Conservation (phyloP, 2,329 filamentous ascomycete genomes). For the Diplodia scrobiculata region DNA sequence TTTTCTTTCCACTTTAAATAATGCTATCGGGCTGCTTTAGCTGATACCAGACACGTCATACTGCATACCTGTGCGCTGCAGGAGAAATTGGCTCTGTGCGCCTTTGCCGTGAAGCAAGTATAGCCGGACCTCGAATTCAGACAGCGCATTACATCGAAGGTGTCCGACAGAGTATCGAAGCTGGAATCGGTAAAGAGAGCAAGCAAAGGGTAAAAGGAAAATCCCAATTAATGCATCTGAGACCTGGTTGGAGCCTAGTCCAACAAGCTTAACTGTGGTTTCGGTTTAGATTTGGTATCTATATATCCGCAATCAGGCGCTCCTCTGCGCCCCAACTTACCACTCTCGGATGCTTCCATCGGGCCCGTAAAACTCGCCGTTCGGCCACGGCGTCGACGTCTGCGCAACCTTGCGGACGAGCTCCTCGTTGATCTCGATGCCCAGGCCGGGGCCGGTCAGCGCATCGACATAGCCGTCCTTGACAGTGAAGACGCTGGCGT, state of each 20-base stretch:
- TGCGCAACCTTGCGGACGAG: slow-evolving; percentile 62
- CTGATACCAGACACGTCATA: too few species aligned
- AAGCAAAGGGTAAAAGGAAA: background rate
- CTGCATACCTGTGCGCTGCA: too few species aligned
- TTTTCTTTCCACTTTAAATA: background rate
- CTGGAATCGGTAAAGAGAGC: too few species aligned
- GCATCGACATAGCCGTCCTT: slow-evolving; percentile 66
- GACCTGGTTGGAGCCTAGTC: background rate
- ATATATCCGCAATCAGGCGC: background rate
- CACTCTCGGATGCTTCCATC: slow-evolving; percentile 69
- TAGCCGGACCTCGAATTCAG: background rate
- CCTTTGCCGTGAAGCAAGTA: background rate
- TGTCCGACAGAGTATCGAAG: too few species aligned
- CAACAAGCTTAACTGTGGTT: background rate
- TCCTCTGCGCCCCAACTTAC: slow-evolving; percentile 44
- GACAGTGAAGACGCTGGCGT: slow-evolving; percentile 66
- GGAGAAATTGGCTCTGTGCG: too few species aligned
- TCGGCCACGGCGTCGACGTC: slow-evolving; percentile 65
- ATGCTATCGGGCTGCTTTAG: too few species aligned
- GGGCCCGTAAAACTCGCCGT: slow-evolving; percentile 67
- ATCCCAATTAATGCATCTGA: background rate
- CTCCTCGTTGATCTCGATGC: slow-evolving; percentile 71
- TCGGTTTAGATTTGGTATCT: background rate
- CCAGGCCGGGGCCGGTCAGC: slow-evolving; percentile 63
- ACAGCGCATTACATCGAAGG: background rate